phyloP scores from a whole-genome alignment of 345 rosid genomes.

The Capsella bursapastoris region DNA sequence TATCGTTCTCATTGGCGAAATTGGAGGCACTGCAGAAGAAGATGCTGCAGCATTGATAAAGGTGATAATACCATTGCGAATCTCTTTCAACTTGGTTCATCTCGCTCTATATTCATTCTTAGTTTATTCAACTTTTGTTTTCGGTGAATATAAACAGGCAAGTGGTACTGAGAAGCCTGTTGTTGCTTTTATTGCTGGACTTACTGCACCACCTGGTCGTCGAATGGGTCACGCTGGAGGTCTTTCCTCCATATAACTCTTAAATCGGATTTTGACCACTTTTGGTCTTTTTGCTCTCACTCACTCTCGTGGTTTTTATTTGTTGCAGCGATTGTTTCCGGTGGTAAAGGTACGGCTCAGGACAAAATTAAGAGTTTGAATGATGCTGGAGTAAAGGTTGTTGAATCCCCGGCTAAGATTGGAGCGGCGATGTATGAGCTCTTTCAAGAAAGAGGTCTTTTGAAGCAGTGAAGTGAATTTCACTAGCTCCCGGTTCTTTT shows the following conservation, averaged over 20 bases:
- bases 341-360: constrained; percentile 99
- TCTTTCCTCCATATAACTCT: constrained; percentile 33
- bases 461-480: constrained; percentile 47
- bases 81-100: constrained; percentile 24
- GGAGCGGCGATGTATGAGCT: constrained; percentile 82
- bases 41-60: constrained; percentile 92
- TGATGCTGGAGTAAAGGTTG: constrained; percentile 95
- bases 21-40: constrained; percentile 99
- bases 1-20: constrained; percentile 91
- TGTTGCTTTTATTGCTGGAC: constrained; percentile 98
- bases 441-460: constrained; percentile 82
- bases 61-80: constrained; percentile 47
- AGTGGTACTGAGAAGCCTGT: constrained; percentile 96
- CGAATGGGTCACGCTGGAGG: constrained; percentile 99
- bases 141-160: constrained; percentile 60
- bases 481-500: constrained; percentile 31
- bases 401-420: constrained; percentile 94
- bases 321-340: constrained; percentile 88
- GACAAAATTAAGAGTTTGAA: constrained; percentile 83
- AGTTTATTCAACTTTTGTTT: not conserved
- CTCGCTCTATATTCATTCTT: constrained; percentile 11
- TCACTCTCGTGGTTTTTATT: constrained; percentile 12
- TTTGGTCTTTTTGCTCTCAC: constrained; percentile 8
- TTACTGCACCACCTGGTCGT: constrained; percentile 99
- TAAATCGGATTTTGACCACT: not conserved